These are phyloP conservation scores for Sarocladium brachiariae DNA, from an alignment of 2,329 filamentous ascomycete species.

Conservation along the genomic window DNA sequence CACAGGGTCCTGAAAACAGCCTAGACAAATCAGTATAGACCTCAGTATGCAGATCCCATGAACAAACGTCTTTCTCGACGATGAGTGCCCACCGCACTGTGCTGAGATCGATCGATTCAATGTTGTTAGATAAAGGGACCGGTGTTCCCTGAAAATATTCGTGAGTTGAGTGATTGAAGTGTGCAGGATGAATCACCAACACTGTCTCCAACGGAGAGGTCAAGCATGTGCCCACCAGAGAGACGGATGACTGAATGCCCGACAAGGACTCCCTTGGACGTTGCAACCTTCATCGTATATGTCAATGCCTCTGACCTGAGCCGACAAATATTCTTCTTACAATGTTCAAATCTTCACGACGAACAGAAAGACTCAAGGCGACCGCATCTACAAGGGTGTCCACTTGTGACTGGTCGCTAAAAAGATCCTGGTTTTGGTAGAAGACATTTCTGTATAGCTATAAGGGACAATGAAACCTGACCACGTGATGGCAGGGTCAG, in stretches of 20 bases:
- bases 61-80: conserved; percentile 67
- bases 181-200: conserved; percentile 19
- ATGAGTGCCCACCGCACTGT: conserved; percentile 59
- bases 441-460: conserved; percentile 59
- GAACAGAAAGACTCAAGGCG: conserved; percentile 59
- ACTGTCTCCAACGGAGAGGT: conserved; percentile 22
- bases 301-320: conserved; percentile 7
- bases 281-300: conserved; percentile 49
- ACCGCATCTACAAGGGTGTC: conserved; percentile 69
- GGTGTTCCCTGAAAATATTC: conserved; percentile 45
- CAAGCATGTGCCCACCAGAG: conserved; percentile 33
- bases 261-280: conserved; percentile 63
- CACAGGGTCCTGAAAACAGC: conserved; percentile 68
- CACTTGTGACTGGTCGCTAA: conserved; percentile 60
- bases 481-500: not conserved
- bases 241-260: conserved; percentile 48
- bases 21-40: conserved; percentile 32
- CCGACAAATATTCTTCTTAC: conserved; percentile 31
- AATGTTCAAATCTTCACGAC: conserved; percentile 62
- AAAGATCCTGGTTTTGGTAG: conserved; percentile 69
- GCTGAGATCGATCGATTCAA: conserved; percentile 43
- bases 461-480: not conserved
- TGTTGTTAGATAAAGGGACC: conserved; percentile 47
- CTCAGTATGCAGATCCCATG: no score
- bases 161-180: conserved; percentile 6